phyloP scores from a whole-genome alignment of 768 basidiomycete genomes.

The Serendipita sp. region DNA sequence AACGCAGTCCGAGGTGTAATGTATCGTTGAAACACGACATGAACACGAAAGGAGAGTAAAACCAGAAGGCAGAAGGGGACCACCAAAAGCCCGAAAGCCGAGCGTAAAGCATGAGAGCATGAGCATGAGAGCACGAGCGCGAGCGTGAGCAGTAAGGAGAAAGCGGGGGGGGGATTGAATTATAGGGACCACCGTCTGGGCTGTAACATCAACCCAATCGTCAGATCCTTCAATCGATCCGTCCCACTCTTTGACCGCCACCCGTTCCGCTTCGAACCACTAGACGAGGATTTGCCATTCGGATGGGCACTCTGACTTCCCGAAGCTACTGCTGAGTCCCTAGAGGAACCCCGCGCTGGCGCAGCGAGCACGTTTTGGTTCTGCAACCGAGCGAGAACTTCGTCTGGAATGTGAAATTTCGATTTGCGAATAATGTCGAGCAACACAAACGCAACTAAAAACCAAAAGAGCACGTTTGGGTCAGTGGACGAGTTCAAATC shows the following conservation, averaged over 20 bases:
- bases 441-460: neutral
- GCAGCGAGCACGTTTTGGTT: neutral
- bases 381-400: neutral
- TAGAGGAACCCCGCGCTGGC: neutral
- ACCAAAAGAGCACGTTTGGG: too few species aligned
- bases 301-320: too few species aligned
- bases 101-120: too few species aligned
- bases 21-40: too few species aligned
- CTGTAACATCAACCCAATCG: neutral
- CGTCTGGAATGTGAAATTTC: neutral
- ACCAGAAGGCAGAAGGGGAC: neutral
- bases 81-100: neutral
- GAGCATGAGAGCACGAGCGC: neutral
- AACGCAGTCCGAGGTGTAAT: too few species aligned
- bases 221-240: neutral
- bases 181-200: neutral
- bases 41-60: too few species aligned
- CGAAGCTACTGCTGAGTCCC: too few species aligned
- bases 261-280: neutral
- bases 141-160: neutral
- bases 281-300: neutral
- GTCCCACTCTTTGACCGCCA: neutral
- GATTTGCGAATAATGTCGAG: conserved; percentile 1
- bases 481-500: neutral
- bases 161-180: neutral